Evolutionary conservation across 352 stramenopile genomes (phyloP).

Genomic region (Phytophthora chlamydospora): DNA sequence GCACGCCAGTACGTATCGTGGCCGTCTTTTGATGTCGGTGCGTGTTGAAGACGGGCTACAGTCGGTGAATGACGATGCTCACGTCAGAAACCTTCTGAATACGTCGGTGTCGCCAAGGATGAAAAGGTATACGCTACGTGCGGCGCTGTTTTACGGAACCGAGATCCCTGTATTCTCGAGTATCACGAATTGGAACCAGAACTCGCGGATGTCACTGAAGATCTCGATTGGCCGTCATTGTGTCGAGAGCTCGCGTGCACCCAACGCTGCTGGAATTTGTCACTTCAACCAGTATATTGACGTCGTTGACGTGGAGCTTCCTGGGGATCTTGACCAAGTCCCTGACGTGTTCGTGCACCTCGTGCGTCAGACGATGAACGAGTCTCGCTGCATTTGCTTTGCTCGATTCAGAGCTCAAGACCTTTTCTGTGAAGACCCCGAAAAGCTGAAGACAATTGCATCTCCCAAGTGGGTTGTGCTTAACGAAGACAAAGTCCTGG

Average conservation of each 20-base stretch:
- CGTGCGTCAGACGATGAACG: slow-evolving; percentile 59
- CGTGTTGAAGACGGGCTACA: slow-evolving; percentile 72
- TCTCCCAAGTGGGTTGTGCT: slow-evolving; percentile 74
- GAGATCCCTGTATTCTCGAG: slow-evolving; percentile 82
- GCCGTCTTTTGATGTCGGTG: slow-evolving; percentile 69
- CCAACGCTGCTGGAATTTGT: slow-evolving; percentile 79
- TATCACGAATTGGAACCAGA: slow-evolving; percentile 71
- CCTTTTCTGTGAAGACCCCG: slow-evolving; percentile 55
- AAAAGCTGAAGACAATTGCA: slow-evolving; percentile 42
- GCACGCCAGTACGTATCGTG: slow-evolving; percentile 79
- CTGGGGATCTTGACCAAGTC: slow-evolving; percentile 71
- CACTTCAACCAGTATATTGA: slow-evolving; percentile 85
- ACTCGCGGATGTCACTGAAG: slow-evolving; percentile 77
- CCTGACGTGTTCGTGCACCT: slow-evolving; percentile 86
- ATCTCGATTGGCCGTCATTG: slow-evolving; percentile 70
- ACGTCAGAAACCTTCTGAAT: slow-evolving; percentile 68
- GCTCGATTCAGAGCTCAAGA: slow-evolving; percentile 77
- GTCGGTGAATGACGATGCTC: slow-evolving; percentile 68
- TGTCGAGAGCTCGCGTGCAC: slow-evolving; percentile 53
- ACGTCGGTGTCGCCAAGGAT: slow-evolving; percentile 42
- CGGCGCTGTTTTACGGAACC: slow-evolving; percentile 75
- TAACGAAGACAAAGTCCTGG: slow-evolving; percentile 76
- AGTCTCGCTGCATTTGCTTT: slow-evolving; percentile 78
- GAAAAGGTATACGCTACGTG: slow-evolving; percentile 65
- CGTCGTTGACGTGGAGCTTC: slow-evolving; percentile 58